phyloP scores from a whole-genome alignment of 768 basidiomycete species.

The Mrakia frigida region DNA sequence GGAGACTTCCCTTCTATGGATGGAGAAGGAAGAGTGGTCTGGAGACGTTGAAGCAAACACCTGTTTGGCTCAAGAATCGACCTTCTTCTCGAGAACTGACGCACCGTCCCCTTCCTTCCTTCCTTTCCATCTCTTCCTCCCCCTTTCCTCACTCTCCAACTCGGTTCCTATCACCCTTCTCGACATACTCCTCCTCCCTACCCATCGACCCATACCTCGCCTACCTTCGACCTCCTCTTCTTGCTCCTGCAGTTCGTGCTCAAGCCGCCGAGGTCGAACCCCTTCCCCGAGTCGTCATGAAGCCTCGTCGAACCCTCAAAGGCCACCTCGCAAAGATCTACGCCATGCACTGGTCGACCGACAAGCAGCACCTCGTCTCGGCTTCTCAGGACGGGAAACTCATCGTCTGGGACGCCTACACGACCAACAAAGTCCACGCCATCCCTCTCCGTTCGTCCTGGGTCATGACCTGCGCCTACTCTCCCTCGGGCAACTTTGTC shows the following conservation, averaged over 20 bases:
- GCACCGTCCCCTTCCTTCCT: constrained; percentile 7
- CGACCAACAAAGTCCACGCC: constrained; percentile 99
- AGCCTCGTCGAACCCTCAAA: constrained; percentile 86
- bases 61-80: neutral
- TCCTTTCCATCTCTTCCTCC: neutral
- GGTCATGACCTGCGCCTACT: constrained; percentile 99
- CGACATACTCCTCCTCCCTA: neutral
- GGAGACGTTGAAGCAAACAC: too few species aligned
- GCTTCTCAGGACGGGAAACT: constrained; percentile 99
- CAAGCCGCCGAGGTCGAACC: constrained; percentile 97
- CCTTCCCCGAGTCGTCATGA: constrained; percentile 93
- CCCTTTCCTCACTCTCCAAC: neutral
- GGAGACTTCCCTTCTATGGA: too few species aligned
- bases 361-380: constrained; percentile 94
- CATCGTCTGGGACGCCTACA: constrained; percentile 99
- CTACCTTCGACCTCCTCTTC: neutral
- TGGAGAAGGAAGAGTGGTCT: too few species aligned
- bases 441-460: constrained; percentile 96
- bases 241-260: constrained; percentile 73
- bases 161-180: neutral
- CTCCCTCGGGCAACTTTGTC: constrained; percentile 93
- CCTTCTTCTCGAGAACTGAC: neutral
- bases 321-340: constrained; percentile 99
- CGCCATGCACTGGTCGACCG: constrained; percentile 98
- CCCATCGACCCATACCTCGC: neutral